Percentiles rank a stretch among this genome's conserved stretches.
These are phyloP conservation scores for Balansia obtecta DNA, from an alignment of 2,329 filamentous ascomycete genomes.

Conservation along the genomic window DNA sequence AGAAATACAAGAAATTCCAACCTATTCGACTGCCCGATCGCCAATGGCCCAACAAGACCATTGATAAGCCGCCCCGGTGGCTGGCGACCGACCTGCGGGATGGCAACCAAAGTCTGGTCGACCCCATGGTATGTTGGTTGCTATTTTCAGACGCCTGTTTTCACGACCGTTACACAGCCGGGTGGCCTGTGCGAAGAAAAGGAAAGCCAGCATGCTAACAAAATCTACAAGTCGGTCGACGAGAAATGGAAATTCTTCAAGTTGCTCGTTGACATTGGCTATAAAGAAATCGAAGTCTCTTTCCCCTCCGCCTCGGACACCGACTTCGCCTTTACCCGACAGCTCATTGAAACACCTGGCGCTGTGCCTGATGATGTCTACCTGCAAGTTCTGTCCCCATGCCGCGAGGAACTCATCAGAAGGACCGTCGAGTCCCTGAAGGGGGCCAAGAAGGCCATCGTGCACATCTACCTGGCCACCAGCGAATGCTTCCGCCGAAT, in stretches of 20 bases:
- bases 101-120: conserved; percentile 85
- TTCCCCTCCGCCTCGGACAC: conserved; percentile 92
- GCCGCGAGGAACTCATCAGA: conserved; percentile 79
- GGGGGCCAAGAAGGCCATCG: conserved; percentile 83
- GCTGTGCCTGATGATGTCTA: conserved; percentile 79
- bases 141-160: neutral
- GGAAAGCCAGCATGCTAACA: too few relatives aligned
- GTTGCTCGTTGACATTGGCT: conserved; percentile 83
- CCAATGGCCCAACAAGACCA: conserved; percentile 72
- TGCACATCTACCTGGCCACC: conserved; percentile 93
- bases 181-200: too few relatives aligned
- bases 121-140: conserved; percentile 75
- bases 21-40: conserved; percentile 48
- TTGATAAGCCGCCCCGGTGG: conserved; percentile 83
- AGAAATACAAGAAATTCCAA: conserved; percentile 62
- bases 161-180: too few relatives aligned
- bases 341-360: conserved; percentile 73
- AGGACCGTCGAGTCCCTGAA: conserved; percentile 79
- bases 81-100: conserved; percentile 73
- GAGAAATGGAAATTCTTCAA: conserved; percentile 95
- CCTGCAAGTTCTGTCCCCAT: conserved; percentile 86
- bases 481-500: conserved; percentile 90
- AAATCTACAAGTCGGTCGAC: conserved; percentile 59
- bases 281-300: conserved; percentile 95
- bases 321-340: conserved; percentile 89